Conservation (phyloP, 257 asterid species). For the Fraxinus cuspidata region DNA sequence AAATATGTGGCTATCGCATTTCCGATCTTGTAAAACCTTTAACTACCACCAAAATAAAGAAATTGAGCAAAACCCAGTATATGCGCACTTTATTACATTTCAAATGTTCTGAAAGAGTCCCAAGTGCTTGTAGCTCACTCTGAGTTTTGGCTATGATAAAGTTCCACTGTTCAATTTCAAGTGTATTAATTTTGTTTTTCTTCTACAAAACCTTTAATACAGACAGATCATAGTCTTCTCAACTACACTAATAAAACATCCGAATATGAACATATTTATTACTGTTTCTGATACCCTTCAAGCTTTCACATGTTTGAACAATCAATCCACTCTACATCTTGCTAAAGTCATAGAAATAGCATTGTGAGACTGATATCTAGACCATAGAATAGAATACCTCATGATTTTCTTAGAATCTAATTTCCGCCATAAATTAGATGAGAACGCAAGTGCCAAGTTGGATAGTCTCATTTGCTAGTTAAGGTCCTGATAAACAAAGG, state of each 20-base stretch:
- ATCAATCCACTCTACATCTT: conserved; percentile 13
- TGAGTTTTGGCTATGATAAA: background rate
- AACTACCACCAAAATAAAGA: background rate
- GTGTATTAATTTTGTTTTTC: background rate
- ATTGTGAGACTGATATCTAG: background rate
- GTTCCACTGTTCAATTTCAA: background rate
- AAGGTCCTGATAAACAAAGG: background rate
- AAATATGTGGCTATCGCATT: background rate
- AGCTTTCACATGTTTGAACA: background rate
- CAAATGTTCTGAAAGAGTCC: background rate
- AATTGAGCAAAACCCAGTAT: background rate
- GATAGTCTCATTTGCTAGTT: conserved; percentile 3
- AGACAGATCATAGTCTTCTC: background rate
- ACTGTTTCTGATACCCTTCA: background rate
- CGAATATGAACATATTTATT: background rate
- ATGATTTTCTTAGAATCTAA: background rate
- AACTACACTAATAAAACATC: background rate
- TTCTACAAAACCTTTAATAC: background rate
- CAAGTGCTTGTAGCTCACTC: background rate
- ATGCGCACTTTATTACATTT: background rate
- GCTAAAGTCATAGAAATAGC: background rate
- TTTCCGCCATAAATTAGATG: background rate
- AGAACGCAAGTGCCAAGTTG: background rate
- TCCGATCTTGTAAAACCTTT: background rate
- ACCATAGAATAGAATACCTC: background rate